A percentile compares a stretch with the other conserved stretches of the same genome.
Conservation (phyloP, 2,329 filamentous ascomycete genomes). For the Talaromyces sp. region DNA sequence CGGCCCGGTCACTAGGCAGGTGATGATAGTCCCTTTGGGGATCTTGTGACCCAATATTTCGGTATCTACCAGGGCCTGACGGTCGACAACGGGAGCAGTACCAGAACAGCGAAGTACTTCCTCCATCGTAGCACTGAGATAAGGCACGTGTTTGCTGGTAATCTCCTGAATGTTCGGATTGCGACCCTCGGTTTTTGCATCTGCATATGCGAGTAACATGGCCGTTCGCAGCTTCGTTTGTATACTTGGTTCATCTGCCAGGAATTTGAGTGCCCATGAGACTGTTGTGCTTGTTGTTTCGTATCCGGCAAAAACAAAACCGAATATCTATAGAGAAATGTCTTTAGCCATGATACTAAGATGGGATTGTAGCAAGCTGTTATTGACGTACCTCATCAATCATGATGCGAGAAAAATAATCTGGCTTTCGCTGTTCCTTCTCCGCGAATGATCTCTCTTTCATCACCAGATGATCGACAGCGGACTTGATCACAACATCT, state of each 20-base stretch:
- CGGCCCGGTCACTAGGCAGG: not conserved
- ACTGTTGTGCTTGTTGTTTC: not conserved
- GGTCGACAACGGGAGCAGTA: not conserved
- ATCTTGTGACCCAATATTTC: not conserved
- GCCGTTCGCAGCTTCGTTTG: not conserved
- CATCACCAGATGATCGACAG: not conserved
- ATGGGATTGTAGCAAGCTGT: too few species aligned
- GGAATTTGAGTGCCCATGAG: not conserved
- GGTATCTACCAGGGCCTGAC: not conserved
- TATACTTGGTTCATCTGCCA: not conserved
- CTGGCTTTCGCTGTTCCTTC: not conserved
- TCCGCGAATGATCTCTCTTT: not conserved
- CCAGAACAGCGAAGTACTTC: not conserved
- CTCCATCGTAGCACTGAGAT: not conserved
- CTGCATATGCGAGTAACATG: not conserved
- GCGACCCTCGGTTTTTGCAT: not conserved
- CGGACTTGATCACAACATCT: not conserved
- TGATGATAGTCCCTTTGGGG: not conserved
- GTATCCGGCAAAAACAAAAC: not conserved
- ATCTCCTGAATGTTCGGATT: not conserved
- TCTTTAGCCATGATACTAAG: not conserved
- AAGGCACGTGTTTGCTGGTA: not conserved
- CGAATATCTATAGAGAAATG: not conserved
- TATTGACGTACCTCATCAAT: not conserved
- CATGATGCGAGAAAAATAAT: not conserved